These are phyloP conservation scores for Zygoascus sp. DNA, from an alignment of 1,139 yeast genomes.

Conservation along the genomic window DNA sequence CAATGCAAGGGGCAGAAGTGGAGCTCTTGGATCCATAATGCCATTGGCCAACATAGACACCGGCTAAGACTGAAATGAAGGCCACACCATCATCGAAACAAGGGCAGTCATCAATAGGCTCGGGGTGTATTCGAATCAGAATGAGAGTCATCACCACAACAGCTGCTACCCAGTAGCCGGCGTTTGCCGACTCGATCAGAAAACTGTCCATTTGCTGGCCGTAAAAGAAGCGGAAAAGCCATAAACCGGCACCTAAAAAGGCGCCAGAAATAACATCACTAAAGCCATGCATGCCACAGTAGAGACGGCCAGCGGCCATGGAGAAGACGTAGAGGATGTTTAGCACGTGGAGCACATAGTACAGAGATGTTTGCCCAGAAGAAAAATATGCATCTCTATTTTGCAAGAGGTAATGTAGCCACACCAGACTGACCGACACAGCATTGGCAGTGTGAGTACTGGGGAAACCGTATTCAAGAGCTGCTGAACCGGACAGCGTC, in stretches of 20 bases:
- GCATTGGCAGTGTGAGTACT: constrained; percentile 93
- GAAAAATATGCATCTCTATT: constrained; percentile 15
- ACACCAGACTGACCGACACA: constrained; percentile 61
- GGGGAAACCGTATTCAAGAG: constrained; percentile 94
- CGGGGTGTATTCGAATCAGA: constrained; percentile 62
- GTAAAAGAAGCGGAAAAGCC: constrained; percentile 26
- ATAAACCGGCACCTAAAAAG: constrained; percentile 49
- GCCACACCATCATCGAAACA: constrained; percentile 96
- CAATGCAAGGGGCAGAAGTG: constrained; percentile 13
- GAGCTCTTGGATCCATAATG: constrained; percentile 21
- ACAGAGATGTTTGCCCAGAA: constrained; percentile 13
- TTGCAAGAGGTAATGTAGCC: constrained; percentile 32
- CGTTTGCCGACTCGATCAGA: constrained; percentile 18
- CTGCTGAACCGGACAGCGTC: constrained; percentile 82
- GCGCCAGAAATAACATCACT: constrained; percentile 69
- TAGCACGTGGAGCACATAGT: constrained; percentile 21
- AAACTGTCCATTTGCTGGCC: constrained; percentile 23
- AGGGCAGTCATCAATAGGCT: constrained; percentile 92
- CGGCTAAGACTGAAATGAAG: constrained; percentile 82
- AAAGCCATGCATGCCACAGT: constrained; percentile 98
- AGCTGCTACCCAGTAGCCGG: constrained; percentile 4
- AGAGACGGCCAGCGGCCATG: constrained; percentile 73
- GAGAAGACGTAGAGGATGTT: constrained; percentile 54
- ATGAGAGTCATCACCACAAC: constrained; percentile 24
- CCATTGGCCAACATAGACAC: constrained; percentile 61